Percentiles rank a stretch among this genome's conserved stretches.
These are phyloP conservation scores for Pseudogymnoascus sp. DNA, from an alignment of 2,329 filamentous ascomycete genomes.

Conservation along the genomic window DNA sequence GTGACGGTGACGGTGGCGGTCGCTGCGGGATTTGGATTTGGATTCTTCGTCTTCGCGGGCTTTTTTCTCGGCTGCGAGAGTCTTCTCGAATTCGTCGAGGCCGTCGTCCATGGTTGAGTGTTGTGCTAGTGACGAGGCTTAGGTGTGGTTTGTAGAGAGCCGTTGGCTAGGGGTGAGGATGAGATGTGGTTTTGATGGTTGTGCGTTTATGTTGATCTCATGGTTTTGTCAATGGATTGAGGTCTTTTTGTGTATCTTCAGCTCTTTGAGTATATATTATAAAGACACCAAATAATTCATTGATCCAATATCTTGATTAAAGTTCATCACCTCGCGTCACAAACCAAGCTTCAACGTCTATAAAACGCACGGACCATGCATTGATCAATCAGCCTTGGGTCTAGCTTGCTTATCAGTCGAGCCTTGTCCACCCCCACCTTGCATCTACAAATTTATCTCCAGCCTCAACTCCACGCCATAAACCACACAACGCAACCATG, in stretches of 20 bases:
- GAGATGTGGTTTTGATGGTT: background rate
- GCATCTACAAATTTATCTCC: slow-evolving; percentile 8
- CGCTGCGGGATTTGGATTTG: slow-evolving; percentile 35
- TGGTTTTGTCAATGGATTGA: background rate
- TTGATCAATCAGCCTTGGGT: slow-evolving; percentile 7
- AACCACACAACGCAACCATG: slow-evolving; percentile 17
- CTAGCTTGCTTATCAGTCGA: slow-evolving; percentile 5
- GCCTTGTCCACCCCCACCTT: slow-evolving; percentile 1
- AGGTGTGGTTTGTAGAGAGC: background rate
- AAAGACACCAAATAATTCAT: background rate
- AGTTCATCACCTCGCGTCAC: background rate
- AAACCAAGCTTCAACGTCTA: background rate
- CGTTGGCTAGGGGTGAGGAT: background rate
- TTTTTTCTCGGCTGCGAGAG: slow-evolving; percentile 57
- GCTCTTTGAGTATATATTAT: background rate
- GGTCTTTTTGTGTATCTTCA: background rate
- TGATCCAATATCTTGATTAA: background rate
- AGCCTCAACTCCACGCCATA: background rate
- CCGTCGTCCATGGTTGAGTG: slow-evolving; percentile 29
- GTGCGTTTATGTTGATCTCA: background rate
- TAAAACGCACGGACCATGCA: background rate
- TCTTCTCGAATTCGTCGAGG: slow-evolving; percentile 69
- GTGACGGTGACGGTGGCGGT: slow-evolving; percentile 30
- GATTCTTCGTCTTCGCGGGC: slow-evolving; percentile 41
- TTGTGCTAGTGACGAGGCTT: background rate